Evolutionary conservation across 495 filamentous ascomycete genomes (phyloP), one percentile per base, ranked within the genome.

Genomic region (Margaritispora aquatica): DNA sequence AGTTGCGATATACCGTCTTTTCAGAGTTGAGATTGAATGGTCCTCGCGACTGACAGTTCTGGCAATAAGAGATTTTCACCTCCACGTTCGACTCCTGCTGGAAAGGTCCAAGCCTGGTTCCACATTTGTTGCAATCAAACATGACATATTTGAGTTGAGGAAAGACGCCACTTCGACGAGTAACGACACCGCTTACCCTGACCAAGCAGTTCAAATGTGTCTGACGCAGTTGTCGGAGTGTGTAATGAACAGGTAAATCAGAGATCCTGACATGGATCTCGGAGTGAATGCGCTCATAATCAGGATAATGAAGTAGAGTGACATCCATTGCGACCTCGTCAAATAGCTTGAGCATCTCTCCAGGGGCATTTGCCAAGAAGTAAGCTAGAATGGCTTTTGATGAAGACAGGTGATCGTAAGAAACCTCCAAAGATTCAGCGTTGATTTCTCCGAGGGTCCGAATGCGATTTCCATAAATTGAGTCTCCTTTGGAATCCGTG

Each of bases 1-100:
- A 99, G 71, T 99, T 99, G 51, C 95, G 86, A 76, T 97, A 99
- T n/a, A 99, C 88, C 0, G 95, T 99, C 80, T 96, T 92, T 73
- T 99, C 94, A 1, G 90, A 90, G 75, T 97, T 97, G 62, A 99
- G 78, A 8, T 88, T 95, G 72, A 99, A 99, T 1, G 95, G 95
- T 4, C 95, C 95, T 46, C 89, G 85, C 36, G 90, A 95, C 75
- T 97, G 95, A 72, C 95, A 99, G 71, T 92, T 96, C 69, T 97
- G 93, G 71, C 95, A 99, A 78, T 88, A 97, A 0, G 88, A 87
- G 68, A 99, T 90, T 73, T 91, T 92, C 69, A 99, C 92, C 73
- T 99, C 95, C 29, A 89, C 83, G 63, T 90, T 95, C 19, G 90
- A 90, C 72, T 99, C 95, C 69, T 99, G 95, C 70, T 95, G 92